Conservation (phyloP, 148 eudicot genomes). For the Vaccinium vitisidaea region DNA sequence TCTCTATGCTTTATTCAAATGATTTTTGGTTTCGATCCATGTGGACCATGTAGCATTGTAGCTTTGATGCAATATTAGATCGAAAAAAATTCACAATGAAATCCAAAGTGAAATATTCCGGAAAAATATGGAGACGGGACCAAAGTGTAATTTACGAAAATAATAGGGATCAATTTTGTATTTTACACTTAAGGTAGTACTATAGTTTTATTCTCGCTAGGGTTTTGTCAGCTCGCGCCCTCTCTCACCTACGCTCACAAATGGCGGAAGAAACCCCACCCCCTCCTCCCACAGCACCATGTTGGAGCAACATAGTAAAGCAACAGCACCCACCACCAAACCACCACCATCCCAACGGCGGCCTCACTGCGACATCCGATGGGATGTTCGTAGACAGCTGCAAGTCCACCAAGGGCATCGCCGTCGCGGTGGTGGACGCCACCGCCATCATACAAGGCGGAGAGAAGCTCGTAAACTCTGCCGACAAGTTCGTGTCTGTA, state of each 20-base stretch:
- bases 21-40: too few species aligned
- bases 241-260: not conserved
- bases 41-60: too few species aligned
- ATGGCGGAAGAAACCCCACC: constrained; percentile 25
- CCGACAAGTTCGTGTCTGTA: constrained; percentile 74
- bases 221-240: constrained; percentile 10
- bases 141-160: not conserved
- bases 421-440: constrained; percentile 93
- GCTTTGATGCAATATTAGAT: too few species aligned
- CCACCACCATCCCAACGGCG: constrained; percentile 9
- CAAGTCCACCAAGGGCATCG: constrained; percentile 60
- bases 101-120: too few species aligned
- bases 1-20: too few species aligned
- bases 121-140: too few species aligned
- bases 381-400: constrained; percentile 33
- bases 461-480: constrained; percentile 36
- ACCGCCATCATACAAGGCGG: constrained; percentile 87
- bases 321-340: constrained; percentile 21
- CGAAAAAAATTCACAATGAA: not conserved
- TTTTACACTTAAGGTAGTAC: not conserved
- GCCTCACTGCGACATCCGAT: constrained; percentile 9
- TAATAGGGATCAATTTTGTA: not conserved
- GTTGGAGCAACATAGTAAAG: constrained; percentile 73
- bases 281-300: constrained; percentile 24
- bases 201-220: not conserved